Conservation (phyloP, 2,329 filamentous ascomycete genomes). For the Apiospora kogelbergensis region DNA sequence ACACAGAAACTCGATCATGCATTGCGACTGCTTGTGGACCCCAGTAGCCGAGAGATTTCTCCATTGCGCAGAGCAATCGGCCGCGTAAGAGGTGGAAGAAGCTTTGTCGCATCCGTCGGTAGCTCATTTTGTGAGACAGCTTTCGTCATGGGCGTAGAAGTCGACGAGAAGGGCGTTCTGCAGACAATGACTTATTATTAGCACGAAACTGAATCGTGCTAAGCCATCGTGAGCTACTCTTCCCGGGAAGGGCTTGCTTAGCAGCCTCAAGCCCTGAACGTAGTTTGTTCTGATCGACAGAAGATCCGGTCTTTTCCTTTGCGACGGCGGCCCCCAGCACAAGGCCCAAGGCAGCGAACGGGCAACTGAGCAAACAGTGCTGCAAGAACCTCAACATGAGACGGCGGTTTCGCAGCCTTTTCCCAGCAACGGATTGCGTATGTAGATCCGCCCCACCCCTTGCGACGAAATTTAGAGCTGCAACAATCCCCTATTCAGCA, state of each 20-base stretch:
- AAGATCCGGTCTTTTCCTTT: conserved; percentile 4
- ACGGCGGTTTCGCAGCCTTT: conserved; percentile 22
- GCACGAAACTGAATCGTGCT: conserved; percentile 5
- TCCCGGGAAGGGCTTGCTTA: conserved; percentile 9
- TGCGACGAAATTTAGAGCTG: conserved; percentile 5
- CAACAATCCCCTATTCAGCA: background rate
- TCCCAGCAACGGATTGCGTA: conserved; percentile 17
- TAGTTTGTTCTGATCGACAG: conserved; percentile 17
- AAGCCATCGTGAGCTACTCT: conserved; percentile 9
- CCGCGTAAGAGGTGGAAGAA: conserved; percentile 7
- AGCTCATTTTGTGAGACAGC: conserved; percentile 7
- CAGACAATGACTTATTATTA: conserved; percentile 9
- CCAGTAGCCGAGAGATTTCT: background rate
- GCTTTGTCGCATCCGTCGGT: conserved; percentile 2
- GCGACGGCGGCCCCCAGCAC: background rate
- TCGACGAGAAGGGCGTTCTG: background rate
- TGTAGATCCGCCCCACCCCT: conserved; percentile 14
- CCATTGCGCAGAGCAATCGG: background rate
- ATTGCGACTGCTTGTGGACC: conserved; percentile 6
- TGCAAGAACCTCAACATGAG: conserved; percentile 24
- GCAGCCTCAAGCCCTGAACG: conserved; percentile 11
- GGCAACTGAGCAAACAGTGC: background rate
- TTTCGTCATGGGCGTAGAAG: conserved; percentile 6
- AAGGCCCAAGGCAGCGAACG: background rate
- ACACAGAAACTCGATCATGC: conserved; percentile 1